Conservation (phyloP, 2,329 filamentous ascomycete genomes). For the Beauveria sp. region DNA sequence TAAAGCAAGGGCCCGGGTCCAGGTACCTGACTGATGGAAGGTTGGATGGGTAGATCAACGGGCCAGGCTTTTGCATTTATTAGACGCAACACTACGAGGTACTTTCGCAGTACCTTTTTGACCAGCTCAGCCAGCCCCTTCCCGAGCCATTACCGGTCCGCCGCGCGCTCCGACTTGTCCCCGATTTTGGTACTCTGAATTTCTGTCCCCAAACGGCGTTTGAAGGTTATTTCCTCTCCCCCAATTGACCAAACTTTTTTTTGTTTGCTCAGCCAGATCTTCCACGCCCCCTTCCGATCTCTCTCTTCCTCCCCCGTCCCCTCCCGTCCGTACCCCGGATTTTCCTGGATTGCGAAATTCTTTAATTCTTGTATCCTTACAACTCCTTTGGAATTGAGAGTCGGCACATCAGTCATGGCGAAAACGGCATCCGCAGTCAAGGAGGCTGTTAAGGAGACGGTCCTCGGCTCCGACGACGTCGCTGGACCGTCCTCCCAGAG, state of each 20-base stretch:
- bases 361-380: not conserved
- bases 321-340: not conserved
- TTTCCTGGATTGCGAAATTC: not conserved
- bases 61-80: not conserved
- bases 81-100: not conserved
- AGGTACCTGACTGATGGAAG: not conserved
- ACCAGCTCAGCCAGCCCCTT: not conserved
- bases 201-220: not conserved
- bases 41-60: not conserved
- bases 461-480: conserved; percentile 56
- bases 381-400: not conserved
- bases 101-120: not conserved
- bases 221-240: not conserved
- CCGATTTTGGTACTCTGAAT: conserved; percentile 1
- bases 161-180: conserved; percentile 13
- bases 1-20: not conserved
- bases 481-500: conserved; percentile 65
- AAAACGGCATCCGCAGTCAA: conserved; percentile 44
- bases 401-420: conserved; percentile 20
- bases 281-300: conserved; percentile 6
- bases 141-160: conserved; percentile 13
- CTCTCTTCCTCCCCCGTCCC: not conserved
- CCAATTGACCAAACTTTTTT: conserved; percentile 8
- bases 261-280: conserved; percentile 1
- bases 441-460: conserved; percentile 70